A percentile compares a stretch with the other conserved stretches of the same genome.
phyloP scores from a whole-genome alignment of 257 asterid genomes.

The Solanum chilense region DNA sequence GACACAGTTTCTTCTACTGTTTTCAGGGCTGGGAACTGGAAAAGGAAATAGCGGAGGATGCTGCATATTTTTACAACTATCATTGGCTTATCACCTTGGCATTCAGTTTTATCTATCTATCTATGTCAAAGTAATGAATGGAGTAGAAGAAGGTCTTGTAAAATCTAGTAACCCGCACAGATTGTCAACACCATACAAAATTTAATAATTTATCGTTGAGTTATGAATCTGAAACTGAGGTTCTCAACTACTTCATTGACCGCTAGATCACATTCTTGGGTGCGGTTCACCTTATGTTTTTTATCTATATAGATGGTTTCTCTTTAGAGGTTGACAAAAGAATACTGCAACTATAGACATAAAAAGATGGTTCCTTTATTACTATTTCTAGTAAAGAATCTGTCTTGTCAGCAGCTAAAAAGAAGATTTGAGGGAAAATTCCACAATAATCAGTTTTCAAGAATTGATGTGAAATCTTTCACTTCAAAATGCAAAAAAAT shows the following conservation, averaged over 20 bases:
- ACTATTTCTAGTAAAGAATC: neutral
- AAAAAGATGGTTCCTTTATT: neutral
- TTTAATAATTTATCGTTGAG: too few species aligned
- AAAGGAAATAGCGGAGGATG: conserved; percentile 14
- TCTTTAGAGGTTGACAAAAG: too few species aligned
- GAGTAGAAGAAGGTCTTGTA: too few species aligned
- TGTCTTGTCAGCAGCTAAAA: neutral
- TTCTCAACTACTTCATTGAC: too few species aligned
- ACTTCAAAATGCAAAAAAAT: neutral
- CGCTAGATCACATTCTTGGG: too few species aligned
- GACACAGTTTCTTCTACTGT: conserved; percentile 18
- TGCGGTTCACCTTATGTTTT: too few species aligned
- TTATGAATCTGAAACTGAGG: too few species aligned
- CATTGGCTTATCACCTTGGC: conserved; percentile 15
- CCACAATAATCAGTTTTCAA: neutral
- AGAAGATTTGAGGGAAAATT: neutral
- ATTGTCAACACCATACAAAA: too few species aligned
- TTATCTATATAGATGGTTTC: too few species aligned
- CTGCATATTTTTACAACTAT: conserved; percentile 17
- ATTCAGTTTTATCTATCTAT: neutral
- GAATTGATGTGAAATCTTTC: neutral
- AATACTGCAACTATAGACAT: neutral
- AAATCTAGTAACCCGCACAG: too few species aligned
- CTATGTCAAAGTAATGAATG: too few species aligned
- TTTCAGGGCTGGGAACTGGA: conserved; percentile 2